phyloP scores from a whole-genome alignment of 768 basidiomycete genomes.

The Leccinellum luteum region DNA sequence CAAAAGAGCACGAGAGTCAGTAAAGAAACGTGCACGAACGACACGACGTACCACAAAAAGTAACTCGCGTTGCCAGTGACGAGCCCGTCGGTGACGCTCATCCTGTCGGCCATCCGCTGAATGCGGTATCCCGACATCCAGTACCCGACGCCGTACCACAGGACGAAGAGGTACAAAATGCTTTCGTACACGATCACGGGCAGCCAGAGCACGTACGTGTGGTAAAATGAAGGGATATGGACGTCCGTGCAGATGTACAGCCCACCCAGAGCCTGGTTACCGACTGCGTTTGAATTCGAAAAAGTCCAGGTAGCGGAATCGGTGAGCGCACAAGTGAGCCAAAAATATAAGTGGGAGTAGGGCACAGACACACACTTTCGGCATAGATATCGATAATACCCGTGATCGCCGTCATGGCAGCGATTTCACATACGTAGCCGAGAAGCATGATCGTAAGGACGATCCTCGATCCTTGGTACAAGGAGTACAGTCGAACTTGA shows the following conservation, averaged over 20 bases:
- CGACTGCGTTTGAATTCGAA: background rate
- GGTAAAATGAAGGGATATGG: background rate
- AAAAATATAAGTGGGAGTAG: no score
- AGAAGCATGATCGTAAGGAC: conserved; percentile 9
- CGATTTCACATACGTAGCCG: conserved; percentile 13
- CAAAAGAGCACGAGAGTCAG: background rate
- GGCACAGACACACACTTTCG: background rate
- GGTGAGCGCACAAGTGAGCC: background rate
- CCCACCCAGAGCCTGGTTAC: background rate
- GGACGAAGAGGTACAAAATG: conserved; percentile 6
- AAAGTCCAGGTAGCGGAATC: background rate
- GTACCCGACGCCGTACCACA: background rate
- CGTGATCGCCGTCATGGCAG: background rate
- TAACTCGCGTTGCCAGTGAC: conserved; percentile 1
- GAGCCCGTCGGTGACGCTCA: background rate
- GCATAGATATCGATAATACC: background rate
- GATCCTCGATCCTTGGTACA: conserved; percentile 7
- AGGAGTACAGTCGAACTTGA: conserved; percentile 13
- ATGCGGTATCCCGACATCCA: background rate
- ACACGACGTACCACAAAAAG: conserved; percentile 2
- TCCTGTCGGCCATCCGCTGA: background rate
- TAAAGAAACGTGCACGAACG: background rate
- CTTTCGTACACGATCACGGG: conserved; percentile 11
- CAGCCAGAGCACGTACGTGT: conserved; percentile 6
- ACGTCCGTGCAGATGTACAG: conserved; percentile 6